These are phyloP conservation scores for Dendrobium huoshanense DNA, from an alignment of 106 monocot genomes.

Conservation along the genomic window DNA sequence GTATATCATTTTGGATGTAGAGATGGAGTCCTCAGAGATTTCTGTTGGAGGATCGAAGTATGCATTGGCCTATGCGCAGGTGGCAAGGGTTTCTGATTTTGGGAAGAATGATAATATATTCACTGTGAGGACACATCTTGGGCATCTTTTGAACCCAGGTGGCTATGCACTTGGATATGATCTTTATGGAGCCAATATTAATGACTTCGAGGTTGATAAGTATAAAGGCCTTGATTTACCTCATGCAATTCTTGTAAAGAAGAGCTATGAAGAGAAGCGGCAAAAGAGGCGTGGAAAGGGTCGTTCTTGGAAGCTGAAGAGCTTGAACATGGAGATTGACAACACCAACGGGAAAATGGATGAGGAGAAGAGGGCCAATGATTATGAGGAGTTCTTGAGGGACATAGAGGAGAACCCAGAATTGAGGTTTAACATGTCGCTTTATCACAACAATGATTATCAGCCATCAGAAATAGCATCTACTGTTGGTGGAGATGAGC, in stretches of 20 bases:
- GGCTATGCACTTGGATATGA: conserved; percentile 85
- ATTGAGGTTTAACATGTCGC: conserved; percentile 51
- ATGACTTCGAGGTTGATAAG: conserved; percentile 61
- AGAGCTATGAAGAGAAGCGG: conserved; percentile 74
- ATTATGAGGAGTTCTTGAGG: conserved; percentile 70
- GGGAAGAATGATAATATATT: conserved; percentile 61
- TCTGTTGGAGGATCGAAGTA: conserved; percentile 48
- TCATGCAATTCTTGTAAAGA: conserved; percentile 68
- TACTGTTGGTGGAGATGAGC: conserved; percentile 50
- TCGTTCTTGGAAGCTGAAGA: conserved; percentile 76
- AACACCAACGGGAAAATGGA: conserved; percentile 25
- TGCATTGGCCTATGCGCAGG: conserved; percentile 45
- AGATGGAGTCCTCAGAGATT: conserved; percentile 22
- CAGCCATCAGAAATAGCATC: conserved; percentile 68
- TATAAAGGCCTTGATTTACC: conserved; percentile 49
- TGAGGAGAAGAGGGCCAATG: conserved; percentile 57
- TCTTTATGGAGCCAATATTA: conserved; percentile 60
- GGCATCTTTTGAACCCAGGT: conserved; percentile 64
- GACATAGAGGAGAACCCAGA: conserved; percentile 81
- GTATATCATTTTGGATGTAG: conserved; percentile 46
- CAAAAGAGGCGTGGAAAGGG: conserved; percentile 33
- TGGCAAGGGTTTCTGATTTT: conserved; percentile 76
- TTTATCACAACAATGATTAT: conserved; percentile 65
- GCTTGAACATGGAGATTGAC: conserved; percentile 62
- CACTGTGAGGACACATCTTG: conserved; percentile 62